phyloP scores from a whole-genome alignment of 1,139 yeast species.

The Scheffersomyces illinoinensis region DNA sequence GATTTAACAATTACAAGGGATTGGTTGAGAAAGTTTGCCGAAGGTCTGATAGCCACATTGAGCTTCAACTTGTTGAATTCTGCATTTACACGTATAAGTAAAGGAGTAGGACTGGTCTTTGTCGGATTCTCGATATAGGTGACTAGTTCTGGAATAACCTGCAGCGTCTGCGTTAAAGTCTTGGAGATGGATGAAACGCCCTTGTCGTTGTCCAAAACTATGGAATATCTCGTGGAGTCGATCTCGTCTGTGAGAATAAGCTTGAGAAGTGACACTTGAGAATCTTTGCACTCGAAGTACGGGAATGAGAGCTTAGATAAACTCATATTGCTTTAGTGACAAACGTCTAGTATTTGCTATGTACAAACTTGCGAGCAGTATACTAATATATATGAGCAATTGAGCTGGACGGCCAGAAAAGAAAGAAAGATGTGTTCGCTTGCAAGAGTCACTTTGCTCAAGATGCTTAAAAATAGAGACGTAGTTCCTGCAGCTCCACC shows the following conservation, averaged over 20 bases:
- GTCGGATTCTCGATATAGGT: conserved; percentile 27
- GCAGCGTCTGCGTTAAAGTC: conserved; percentile 14
- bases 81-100: conserved; percentile 28
- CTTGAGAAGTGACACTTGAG: conserved; percentile 22
- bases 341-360: not conserved
- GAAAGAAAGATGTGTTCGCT: not conserved
- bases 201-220: conserved; percentile 19
- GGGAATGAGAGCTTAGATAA: conserved; percentile 24
- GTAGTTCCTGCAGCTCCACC: not conserved
- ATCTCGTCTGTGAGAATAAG: conserved; percentile 22
- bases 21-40: conserved; percentile 8
- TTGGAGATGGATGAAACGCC: conserved; percentile 16
- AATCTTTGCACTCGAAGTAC: conserved; percentile 17
- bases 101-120: conserved; percentile 18
- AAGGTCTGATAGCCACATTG: conserved; percentile 23
- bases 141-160: conserved; percentile 14
- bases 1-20: conserved; percentile 32
- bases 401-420: not conserved
- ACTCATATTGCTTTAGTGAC: not conserved
- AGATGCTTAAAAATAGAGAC: not conserved
- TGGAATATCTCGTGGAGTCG: conserved; percentile 20
- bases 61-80: conserved; percentile 25
- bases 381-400: not conserved
- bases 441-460: not conserved
- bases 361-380: not conserved